Evolutionary conservation across 352 stramenopile genomes (phyloP).

Genomic region (Hyphochytrium catenoides): DNA sequence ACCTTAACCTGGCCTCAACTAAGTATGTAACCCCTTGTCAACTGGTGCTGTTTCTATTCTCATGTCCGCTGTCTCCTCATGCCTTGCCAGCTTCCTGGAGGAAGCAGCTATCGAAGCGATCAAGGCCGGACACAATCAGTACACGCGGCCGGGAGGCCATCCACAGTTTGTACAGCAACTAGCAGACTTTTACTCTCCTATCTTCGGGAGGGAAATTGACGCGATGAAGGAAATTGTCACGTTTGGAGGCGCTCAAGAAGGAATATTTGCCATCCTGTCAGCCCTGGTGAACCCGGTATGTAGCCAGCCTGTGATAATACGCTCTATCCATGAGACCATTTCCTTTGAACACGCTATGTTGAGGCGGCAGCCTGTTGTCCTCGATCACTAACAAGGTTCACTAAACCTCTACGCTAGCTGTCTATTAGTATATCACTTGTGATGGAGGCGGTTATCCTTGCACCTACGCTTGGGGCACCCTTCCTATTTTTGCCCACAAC

Average conservation of each 20-base stretch:
- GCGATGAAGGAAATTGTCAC: conserved; percentile 52
- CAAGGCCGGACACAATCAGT: conserved; percentile 50
- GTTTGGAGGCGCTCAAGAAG: conserved; percentile 62
- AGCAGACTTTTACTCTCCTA: conserved; percentile 40
- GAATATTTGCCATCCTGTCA: conserved; percentile 47
- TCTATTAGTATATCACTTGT: too few species aligned
- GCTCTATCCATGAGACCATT: too few species aligned
- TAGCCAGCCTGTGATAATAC: neutral
- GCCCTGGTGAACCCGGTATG: conserved; percentile 35
- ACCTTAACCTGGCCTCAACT: neutral
- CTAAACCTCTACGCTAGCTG: too few species aligned
- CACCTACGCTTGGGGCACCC: too few species aligned
- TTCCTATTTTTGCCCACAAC: too few species aligned
- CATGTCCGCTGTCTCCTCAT: too few species aligned
- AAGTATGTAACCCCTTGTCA: neutral
- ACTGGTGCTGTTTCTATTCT: too few species aligned
- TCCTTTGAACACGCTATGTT: too few species aligned
- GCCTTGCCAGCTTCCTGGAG: conserved; percentile 43
- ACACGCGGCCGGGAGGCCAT: conserved; percentile 59
- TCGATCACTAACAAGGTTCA: too few species aligned
- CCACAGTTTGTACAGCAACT: conserved; percentile 43
- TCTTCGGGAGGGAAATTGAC: conserved; percentile 33
- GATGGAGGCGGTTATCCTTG: too few species aligned
- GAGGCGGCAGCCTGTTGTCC: too few species aligned
- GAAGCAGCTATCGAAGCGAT: conserved; percentile 55